phyloP scores from a whole-genome alignment of 1,284 basidiomycete genomes.

The Meira miltonrushii region DNA sequence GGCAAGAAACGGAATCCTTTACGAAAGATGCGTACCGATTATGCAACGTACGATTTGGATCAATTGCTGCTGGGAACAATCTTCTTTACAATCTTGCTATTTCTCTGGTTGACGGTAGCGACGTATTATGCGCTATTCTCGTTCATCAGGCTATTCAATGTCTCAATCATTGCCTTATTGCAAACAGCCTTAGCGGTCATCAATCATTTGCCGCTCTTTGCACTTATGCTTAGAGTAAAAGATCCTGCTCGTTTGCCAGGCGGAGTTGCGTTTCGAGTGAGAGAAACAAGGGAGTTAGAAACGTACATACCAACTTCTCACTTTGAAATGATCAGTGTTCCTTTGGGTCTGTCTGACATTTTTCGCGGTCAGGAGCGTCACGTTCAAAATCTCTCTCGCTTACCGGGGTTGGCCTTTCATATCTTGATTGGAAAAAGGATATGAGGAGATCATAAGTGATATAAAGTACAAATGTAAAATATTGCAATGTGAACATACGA shows the following conservation, averaged over 20 bases:
- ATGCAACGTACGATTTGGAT: constrained; percentile 86
- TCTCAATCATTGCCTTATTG: constrained; percentile 54
- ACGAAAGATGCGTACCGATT: constrained; percentile 74
- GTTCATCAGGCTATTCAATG: constrained; percentile 57
- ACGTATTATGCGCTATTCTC: constrained; percentile 81
- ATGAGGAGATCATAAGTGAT: too few species aligned
- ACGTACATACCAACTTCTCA: background rate
- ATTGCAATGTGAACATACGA: background rate
- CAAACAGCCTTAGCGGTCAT: constrained; percentile 59
- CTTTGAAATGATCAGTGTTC: background rate
- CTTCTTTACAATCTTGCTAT: constrained; percentile 82
- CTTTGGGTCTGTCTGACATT: constrained; percentile 21
- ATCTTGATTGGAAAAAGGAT: too few species aligned
- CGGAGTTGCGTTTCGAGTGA: constrained; percentile 40
- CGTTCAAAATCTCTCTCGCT: constrained; percentile 11
- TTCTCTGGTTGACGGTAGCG: constrained; percentile 82
- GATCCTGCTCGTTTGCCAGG: constrained; percentile 78
- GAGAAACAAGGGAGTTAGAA: background rate
- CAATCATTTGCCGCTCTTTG: constrained; percentile 87
- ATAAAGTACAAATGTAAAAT: too few species aligned
- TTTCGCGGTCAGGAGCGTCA: constrained; percentile 31
- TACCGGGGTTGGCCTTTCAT: background rate
- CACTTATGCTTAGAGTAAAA: constrained; percentile 76
- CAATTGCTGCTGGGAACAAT: constrained; percentile 90
- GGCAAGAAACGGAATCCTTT: constrained; percentile 60